These are phyloP conservation scores for Apiotrichum gamsii DNA, from an alignment of 1,284 basidiomycete species.

Conservation along the genomic window DNA sequence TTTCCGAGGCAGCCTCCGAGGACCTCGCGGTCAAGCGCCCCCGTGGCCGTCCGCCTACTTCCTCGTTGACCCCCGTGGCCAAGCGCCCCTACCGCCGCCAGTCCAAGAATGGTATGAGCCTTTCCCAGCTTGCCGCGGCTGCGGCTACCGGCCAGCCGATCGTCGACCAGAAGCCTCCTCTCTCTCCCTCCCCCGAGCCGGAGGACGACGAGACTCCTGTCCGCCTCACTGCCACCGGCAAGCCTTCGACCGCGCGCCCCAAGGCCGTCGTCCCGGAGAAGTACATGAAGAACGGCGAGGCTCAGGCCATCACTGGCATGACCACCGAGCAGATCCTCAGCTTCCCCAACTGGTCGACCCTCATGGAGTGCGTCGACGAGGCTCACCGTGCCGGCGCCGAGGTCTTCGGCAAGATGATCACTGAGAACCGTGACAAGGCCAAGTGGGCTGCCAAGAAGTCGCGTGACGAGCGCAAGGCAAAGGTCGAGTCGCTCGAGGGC, in stretches of 20 bases:
- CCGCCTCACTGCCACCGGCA: constrained; percentile 28
- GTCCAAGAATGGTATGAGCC: constrained; percentile 19
- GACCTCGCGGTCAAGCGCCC: constrained; percentile 23
- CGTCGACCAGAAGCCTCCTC: not conserved
- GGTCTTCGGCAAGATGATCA: constrained; percentile 38
- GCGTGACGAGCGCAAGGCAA: constrained; percentile 34
- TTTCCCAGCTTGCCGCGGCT: constrained; percentile 18
- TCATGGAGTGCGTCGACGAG: constrained; percentile 28
- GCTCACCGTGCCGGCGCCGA: constrained; percentile 21
- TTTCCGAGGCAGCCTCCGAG: constrained; percentile 17
- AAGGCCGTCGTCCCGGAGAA: constrained; percentile 38
- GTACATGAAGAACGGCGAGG: constrained; percentile 36
- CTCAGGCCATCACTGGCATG: constrained; percentile 32
- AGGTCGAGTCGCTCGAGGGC: constrained; percentile 34
- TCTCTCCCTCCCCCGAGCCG: not conserved
- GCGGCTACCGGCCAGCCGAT: constrained; percentile 16
- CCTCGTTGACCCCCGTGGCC: constrained; percentile 10
- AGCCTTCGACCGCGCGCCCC: constrained; percentile 36
- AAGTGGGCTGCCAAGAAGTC: constrained; percentile 41
- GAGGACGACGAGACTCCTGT: constrained; percentile 14
- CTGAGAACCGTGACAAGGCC: constrained; percentile 37
- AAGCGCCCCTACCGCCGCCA: constrained; percentile 24
- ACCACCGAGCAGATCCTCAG: constrained; percentile 25
- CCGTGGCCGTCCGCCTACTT: constrained; percentile 25
- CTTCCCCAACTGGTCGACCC: constrained; percentile 28